Percentiles rank a stretch among this genome's conserved stretches.
These are phyloP conservation scores for Voacanga thouarsii DNA, from an alignment of 257 asterid genomes.

Conservation along the genomic window DNA sequence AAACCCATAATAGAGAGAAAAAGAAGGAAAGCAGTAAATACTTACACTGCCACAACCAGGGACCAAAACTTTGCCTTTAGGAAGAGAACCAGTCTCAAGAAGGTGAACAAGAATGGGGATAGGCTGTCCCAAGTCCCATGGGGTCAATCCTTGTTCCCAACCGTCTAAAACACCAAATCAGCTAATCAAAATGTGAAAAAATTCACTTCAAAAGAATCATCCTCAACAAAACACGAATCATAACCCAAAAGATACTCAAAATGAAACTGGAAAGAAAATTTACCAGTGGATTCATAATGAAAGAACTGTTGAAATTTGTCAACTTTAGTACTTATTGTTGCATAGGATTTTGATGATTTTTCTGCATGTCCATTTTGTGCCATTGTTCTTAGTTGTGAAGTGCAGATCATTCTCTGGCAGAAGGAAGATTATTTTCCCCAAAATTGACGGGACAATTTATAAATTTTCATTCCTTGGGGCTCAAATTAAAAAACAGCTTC, in stretches of 20 bases:
- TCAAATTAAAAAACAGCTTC: too few species aligned
- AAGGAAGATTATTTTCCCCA: too few species aligned
- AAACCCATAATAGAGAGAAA: neutral
- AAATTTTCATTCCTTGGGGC: too few species aligned
- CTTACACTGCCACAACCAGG: conserved; percentile 95
- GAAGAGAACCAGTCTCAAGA: conserved; percentile 53
- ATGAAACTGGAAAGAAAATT: neutral
- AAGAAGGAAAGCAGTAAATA: neutral
- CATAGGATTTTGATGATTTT: neutral
- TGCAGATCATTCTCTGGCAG: neutral
- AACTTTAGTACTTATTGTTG: conserved; percentile 15
- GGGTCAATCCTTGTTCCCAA: conserved; percentile 75
- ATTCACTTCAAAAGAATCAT: neutral
- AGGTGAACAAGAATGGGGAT: conserved; percentile 76
- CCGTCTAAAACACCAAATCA: conserved; percentile 33
- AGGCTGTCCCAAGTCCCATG: conserved; percentile 89
- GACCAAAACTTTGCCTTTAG: conserved; percentile 71
- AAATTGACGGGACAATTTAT: too few species aligned
- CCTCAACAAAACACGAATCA: neutral
- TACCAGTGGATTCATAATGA: conserved; percentile 46
- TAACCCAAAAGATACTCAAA: neutral
- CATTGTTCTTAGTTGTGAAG: neutral
- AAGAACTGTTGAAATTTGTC: conserved; percentile 42
- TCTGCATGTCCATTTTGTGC: neutral
- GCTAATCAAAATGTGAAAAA: neutral